phyloP scores from a whole-genome alignment of 225 moss, liverwort and hornwort species.

The Bryum argenteum region DNA sequence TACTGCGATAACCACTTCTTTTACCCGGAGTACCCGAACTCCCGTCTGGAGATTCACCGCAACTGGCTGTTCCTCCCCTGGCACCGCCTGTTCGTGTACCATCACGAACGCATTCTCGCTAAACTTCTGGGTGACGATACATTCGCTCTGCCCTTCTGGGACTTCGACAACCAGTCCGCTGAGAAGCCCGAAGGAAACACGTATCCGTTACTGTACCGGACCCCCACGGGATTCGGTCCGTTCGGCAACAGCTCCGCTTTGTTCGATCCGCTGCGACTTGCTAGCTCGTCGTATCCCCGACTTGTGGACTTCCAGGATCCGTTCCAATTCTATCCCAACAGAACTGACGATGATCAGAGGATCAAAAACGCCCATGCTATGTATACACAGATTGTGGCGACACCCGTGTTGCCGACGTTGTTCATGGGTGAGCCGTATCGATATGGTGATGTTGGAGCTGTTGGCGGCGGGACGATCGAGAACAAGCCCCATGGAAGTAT shows the following conservation, averaged over 20 bases:
- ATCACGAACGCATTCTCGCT: not conserved
- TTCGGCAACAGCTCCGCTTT: not conserved
- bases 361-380: not conserved
- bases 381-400: not conserved
- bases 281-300: not conserved
- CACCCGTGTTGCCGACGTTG: not conserved
- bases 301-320: not conserved
- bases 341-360: not conserved
- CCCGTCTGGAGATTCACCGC: not conserved
- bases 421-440: not conserved
- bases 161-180: not conserved
- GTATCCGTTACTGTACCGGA: not conserved
- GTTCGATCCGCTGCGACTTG: not conserved
- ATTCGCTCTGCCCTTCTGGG: not conserved
- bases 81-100: not conserved
- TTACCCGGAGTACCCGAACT: not conserved
- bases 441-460: not conserved
- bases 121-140: not conserved
- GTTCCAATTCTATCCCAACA: not conserved
- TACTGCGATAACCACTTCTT: not conserved
- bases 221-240: not conserved
- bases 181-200: not conserved
- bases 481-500: not conserved
- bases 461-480: not conserved
- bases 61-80: not conserved